phyloP scores from a whole-genome alignment of 345 rosid genomes.

The Moricandia moricandioides region DNA sequence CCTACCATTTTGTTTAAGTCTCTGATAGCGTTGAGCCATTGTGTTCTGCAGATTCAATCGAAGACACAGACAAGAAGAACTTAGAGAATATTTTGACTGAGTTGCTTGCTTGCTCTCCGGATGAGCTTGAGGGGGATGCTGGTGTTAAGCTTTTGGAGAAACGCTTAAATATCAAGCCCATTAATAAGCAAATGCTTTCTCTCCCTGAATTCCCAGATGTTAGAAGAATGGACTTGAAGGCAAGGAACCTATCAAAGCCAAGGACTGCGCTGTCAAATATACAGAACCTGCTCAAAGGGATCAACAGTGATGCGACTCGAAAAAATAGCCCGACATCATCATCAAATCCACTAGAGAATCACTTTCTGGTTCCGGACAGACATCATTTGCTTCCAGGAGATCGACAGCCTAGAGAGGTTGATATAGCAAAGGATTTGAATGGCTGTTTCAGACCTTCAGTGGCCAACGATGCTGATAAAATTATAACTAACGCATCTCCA shows the following conservation, averaged over 20 bases:
- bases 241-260: constrained; percentile 40
- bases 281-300: constrained; percentile 44
- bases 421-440: too few species aligned
- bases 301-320: constrained; percentile 21
- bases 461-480: too few species aligned
- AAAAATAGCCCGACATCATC: constrained; percentile 39
- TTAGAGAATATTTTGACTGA: constrained; percentile 49
- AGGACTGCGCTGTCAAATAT: constrained; percentile 51
- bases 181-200: constrained; percentile 43
- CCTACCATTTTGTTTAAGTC: not conserved
- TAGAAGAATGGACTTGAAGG: constrained; percentile 45
- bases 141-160: constrained; percentile 51
- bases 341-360: constrained; percentile 50
- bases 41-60: constrained; percentile 41
- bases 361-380: not conserved
- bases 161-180: constrained; percentile 56
- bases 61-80: constrained; percentile 42
- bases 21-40: constrained; percentile 25
- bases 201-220: constrained; percentile 58
- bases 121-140: constrained; percentile 60
- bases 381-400: not conserved
- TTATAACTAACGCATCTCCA: too few species aligned
- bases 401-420: too few species aligned
- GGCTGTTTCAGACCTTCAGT: too few species aligned
- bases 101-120: constrained; percentile 48